Base-by-base conservation (phyloP, 73 alveolate species). In the Blepharisma stoltei region DNA sequence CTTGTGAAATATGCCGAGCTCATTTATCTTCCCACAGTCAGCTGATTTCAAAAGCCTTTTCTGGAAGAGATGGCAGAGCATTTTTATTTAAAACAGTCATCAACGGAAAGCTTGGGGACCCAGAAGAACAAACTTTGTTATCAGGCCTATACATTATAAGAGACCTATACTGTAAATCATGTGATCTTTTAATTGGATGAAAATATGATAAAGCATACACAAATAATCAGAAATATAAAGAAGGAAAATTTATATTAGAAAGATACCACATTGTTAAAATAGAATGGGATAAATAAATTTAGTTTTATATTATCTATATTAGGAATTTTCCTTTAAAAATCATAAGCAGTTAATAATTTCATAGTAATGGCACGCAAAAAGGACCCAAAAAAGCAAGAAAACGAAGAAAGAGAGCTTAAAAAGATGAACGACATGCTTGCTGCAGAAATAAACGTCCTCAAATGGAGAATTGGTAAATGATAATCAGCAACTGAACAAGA, bases 181-280 rank as follows among this genome's bases (percentile, higher is more conserved):
- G 98, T 86, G 80, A 67, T 69, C 78, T 82, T 11, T 46, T 47
- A 49, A 77, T 89, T 32, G 97, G 97, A 20, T 91, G 97, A 96
- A 88, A 83, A 73, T 91, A 91, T 83, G 79, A 18, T 11, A 38
- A 25, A 18, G 97, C 97, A 6, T 81, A 78, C 55, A 88, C 87
- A 76, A 78, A 66, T 67, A 53, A 83, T 55, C 92, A 91, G 83
- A 88, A 85, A 78, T 91, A 91, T 78, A 91, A 91, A 77, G 97
- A 91, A 71, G 97, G 97, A 44, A 84, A 88, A 79, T 86, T 71
- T 76, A 89, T 91, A 27, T 80, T 91, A 32, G 97, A 91, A 78
- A 89, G 92, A 79, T 85, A 92, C 14, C 90, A 81, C 54, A 54
- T 90, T 80, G 73, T 71, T 68, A 90, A 84, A 55, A n/a, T 32